These are phyloP conservation scores for Syzygium malaccense DNA, from an alignment of 441 rosid species.

Conservation along the genomic window DNA sequence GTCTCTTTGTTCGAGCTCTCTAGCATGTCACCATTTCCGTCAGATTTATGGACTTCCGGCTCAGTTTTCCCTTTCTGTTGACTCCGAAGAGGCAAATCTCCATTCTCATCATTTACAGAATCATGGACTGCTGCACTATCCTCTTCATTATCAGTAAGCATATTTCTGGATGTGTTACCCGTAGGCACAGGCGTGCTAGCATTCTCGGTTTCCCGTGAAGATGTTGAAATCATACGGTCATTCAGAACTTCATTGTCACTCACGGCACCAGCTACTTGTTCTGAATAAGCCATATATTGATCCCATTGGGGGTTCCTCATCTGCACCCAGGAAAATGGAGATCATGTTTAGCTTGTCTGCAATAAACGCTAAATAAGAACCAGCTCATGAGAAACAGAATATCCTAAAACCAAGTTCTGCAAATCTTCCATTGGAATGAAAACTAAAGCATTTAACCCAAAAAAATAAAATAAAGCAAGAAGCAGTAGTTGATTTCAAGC, in stretches of 20 bases:
- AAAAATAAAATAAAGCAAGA: neutral
- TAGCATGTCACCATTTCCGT: neutral
- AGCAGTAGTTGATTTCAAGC: neutral
- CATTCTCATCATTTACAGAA: conserved; percentile 19
- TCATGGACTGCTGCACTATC: conserved; percentile 24
- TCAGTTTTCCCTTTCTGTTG: conserved; percentile 4
- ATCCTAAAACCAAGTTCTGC: neutral
- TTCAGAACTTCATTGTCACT: conserved; percentile 5
- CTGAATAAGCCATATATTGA: conserved; percentile 25
- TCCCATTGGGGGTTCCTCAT: conserved; percentile 20
- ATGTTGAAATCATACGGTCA: neutral
- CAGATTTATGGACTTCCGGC: neutral
- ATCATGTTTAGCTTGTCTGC: neutral
- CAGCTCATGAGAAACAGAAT: neutral
- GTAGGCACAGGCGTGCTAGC: conserved; percentile 15
- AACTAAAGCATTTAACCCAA: neutral
- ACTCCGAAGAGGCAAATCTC: conserved; percentile 8
- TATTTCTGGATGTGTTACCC: conserved; percentile 10
- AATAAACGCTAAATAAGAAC: neutral
- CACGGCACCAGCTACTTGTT: neutral
- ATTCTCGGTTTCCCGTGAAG: conserved; percentile 8
- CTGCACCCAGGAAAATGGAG: conserved; percentile 13
- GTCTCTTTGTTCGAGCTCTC: conserved; percentile 9
- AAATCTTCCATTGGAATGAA: neutral
- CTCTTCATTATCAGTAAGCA: conserved; percentile 4